Base-by-base conservation (phyloP, 108 stramenopile species). In the Cyclotella baltica region DNA sequence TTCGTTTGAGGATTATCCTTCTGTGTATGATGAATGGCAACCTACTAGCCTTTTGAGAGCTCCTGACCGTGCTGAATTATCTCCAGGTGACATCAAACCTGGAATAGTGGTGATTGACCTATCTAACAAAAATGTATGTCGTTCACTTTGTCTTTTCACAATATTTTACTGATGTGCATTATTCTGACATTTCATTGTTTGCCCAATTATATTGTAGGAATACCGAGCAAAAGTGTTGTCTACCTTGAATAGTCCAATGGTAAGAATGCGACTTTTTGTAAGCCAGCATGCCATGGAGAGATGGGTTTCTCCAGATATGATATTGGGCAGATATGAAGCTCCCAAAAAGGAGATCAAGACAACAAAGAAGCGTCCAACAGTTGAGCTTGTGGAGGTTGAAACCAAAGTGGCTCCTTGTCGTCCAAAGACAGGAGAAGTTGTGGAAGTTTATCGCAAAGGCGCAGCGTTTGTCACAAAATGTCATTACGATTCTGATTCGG, bases 1-100 rank as follows among this genome's bases (percentile, higher is more conserved):
- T 25, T 80, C 73, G 13, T 91, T 84, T 69, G 88, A 89, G 31
- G 87, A 80, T 50, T 85, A 86, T 30, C 90, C 90, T 13, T 75
- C 78, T 28, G 35, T 84, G 19, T 91, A 88, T 57, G 79, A 89
- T 71, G 90, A 91, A 46, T 91, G 74, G 73, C 79, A 72, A 20
- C 88, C 88, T 25, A 50, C 35, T 40, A 79, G 82, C 23, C 68
- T 79, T 1, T 20, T 88, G 6, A 43, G 81, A 25, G 75, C 83
- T 69, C 75, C 77, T 35, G 69, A 56, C 22, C 35, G 81, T n/a
- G 73, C 51, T 15, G 85, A 86, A 73, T 78, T 86, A n/a, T 22
- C 63, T 9, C 48, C 64, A 3, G 73, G 57, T 20, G 80, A 88
- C 35, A 46, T 88, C 71, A 75, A 84, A 43, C 76, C 83, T 31